A percentile compares a stretch with the other conserved stretches of the same genome.
Conservation (phyloP, 1,284 basidiomycete genomes). For the Heliocybe sulcata region DNA sequence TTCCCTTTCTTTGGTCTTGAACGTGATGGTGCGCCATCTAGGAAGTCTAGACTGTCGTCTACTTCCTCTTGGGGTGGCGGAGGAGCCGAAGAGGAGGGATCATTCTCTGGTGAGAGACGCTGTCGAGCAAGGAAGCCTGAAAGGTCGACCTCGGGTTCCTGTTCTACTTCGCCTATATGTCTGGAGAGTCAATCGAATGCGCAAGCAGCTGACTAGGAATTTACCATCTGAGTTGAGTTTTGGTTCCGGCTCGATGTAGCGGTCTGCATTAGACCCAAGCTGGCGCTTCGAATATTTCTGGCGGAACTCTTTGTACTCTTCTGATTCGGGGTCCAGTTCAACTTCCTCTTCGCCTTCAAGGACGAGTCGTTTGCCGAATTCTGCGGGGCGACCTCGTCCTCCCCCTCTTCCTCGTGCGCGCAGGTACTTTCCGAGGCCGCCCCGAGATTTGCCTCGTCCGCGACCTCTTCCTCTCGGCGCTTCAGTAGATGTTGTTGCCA, state of each 20-base stretch:
- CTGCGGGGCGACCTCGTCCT: slow-evolving; percentile 52
- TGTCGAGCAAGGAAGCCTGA: slow-evolving; percentile 60
- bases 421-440: slow-evolving; percentile 66
- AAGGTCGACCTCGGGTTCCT: slow-evolving; percentile 69
- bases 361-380: slow-evolving; percentile 49
- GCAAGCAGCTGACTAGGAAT: slow-evolving; percentile 14
- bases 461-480: slow-evolving; percentile 25
- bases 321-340: slow-evolving; percentile 29
- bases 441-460: slow-evolving; percentile 51
- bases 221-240: slow-evolving; percentile 62
- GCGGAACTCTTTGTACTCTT: slow-evolving; percentile 37
- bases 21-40: slow-evolving; percentile 42
- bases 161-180: slow-evolving; percentile 50
- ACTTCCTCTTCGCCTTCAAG: slow-evolving; percentile 57
- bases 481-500: slow-evolving; percentile 1
- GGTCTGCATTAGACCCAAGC: slow-evolving; percentile 61
- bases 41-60: slow-evolving; percentile 58
- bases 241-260: slow-evolving; percentile 60
- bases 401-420: slow-evolving; percentile 57
- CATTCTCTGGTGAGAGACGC: slow-evolving; percentile 33
- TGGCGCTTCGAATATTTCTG: slow-evolving; percentile 48
- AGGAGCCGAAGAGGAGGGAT: slow-evolving; percentile 17
- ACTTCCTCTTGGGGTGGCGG: slow-evolving; percentile 23
- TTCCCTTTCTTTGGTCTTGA: slow-evolving; percentile 47
- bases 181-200: not conserved